These are phyloP conservation scores for Amanita rubescens DNA, from an alignment of 768 basidiomycete species.

Conservation along the genomic window DNA sequence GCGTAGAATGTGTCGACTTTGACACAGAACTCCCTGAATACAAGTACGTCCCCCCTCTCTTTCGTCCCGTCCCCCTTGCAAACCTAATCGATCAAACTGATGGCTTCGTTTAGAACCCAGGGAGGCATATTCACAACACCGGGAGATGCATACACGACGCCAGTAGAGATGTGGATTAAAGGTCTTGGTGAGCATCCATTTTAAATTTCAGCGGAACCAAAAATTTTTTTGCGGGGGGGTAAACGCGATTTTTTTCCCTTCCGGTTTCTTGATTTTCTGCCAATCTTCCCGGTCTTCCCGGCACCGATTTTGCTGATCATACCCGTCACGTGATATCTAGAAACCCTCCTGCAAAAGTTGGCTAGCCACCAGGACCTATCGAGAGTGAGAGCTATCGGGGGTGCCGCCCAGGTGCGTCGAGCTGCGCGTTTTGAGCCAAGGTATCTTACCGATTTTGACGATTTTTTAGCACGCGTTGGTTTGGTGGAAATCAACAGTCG, in stretches of 20 bases:
- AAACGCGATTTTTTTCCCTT: no score
- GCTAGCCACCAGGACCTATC: constrained; percentile 61
- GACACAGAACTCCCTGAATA: constrained; percentile 74
- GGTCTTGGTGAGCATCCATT: constrained; percentile 54
- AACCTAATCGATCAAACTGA: constrained; percentile 5
- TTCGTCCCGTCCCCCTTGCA: background rate
- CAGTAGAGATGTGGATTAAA: constrained; percentile 89
- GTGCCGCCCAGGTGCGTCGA: constrained; percentile 75
- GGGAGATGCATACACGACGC: constrained; percentile 82
- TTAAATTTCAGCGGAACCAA: constrained; percentile 3
- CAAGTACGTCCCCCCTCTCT: constrained; percentile 47
- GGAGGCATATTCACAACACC: constrained; percentile 84
- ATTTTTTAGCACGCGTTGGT: constrained; percentile 56
- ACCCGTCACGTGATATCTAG: constrained; percentile 34
- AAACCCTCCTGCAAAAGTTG: constrained; percentile 70
- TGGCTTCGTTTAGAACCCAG: constrained; percentile 50
- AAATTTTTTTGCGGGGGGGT: constrained; percentile 31
- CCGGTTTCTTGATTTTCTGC: constrained; percentile 24
- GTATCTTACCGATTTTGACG: no score
- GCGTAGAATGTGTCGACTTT: constrained; percentile 79
- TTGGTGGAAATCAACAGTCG: constrained; percentile 80
- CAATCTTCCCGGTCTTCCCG: constrained; percentile 17
- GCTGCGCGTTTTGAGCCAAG: no score
- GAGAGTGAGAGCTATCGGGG: constrained; percentile 69
- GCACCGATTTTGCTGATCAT: constrained; percentile 23